Evolutionary conservation across 2,329 filamentous ascomycete species (phyloP).

Genomic region (Chaetomiaceae sp.): DNA sequence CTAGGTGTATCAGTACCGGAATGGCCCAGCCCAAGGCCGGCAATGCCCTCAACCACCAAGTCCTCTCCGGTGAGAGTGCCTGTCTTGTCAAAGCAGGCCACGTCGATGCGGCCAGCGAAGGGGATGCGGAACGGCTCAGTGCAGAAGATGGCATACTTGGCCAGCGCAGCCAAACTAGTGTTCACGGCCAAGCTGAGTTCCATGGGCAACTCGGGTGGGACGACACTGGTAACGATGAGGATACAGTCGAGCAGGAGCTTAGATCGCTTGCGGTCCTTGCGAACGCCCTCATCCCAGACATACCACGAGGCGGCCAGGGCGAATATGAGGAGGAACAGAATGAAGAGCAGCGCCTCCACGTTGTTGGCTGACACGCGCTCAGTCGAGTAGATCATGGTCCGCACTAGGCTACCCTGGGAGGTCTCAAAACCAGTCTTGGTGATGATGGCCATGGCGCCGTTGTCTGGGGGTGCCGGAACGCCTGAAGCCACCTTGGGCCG

Average conservation of each 20-base stretch:
- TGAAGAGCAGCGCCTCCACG: constrained; percentile 92
- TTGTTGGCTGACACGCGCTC: constrained; percentile 99
- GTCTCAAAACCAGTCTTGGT: constrained; percentile 98
- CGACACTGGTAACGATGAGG: constrained; percentile 95
- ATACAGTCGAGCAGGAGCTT: constrained; percentile 97
- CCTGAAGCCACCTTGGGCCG: constrained; percentile 68
- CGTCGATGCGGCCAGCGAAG: constrained; percentile 88
- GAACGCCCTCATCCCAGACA: constrained; percentile 95
- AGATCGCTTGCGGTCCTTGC: constrained; percentile 90
- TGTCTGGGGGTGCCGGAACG: constrained; percentile 80
- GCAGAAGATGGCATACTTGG: constrained; percentile 96
- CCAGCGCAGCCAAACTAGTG: constrained; percentile 89
- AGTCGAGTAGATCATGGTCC: constrained; percentile 99
- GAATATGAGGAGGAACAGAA: constrained; percentile 92
- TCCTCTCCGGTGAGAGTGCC: constrained; percentile 96
- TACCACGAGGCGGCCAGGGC: constrained; percentile 98
- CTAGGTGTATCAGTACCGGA: constrained; percentile 58
- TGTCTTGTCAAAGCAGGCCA: constrained; percentile 98
- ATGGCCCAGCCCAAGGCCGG: constrained; percentile 73
- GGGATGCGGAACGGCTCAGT: constrained; percentile 98
- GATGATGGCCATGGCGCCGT: constrained; percentile 88
- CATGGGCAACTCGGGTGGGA: constrained; percentile 98
- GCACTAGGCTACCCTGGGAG: constrained; percentile 92
- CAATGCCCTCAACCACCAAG: constrained; percentile 93
- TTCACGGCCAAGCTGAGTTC: constrained; percentile 96